Evolutionary conservation across 2,329 filamentous ascomycete genomes (phyloP).

Genomic region (Fusarium hainanense): DNA sequence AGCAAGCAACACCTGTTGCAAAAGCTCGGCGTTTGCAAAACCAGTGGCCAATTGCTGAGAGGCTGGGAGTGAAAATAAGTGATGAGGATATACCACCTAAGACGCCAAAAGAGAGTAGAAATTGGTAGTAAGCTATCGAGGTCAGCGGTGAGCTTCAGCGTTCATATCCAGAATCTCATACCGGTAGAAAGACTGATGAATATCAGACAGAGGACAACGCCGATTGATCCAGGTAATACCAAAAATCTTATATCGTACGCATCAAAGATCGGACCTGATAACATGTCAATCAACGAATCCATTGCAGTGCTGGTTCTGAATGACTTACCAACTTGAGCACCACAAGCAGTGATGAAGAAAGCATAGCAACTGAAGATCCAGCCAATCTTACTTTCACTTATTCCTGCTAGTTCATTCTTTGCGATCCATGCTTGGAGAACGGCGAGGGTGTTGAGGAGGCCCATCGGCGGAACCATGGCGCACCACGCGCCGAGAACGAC

Average conservation of each 20-base stretch:
- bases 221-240: conserved; percentile 66
- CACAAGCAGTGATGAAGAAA: conserved; percentile 24
- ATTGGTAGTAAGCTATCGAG: conserved; percentile 64
- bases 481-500: conserved; percentile 77
- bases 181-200: conserved; percentile 68
- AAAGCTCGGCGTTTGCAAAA: conserved; percentile 68
- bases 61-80: conserved; percentile 75
- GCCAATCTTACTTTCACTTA: conserved; percentile 1
- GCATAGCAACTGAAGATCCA: conserved; percentile 29
- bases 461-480: conserved; percentile 72
- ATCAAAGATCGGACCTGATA: conserved; percentile 70
- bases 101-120: conserved; percentile 75
- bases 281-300: not conserved
- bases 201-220: conserved; percentile 66
- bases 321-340: conserved; percentile 12
- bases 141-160: rapidly evolving
- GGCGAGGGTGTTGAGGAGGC: conserved; percentile 73
- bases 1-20: conserved; percentile 75
- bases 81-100: conserved; percentile 73
- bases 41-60: conserved; percentile 75
- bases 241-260: conserved; percentile 70
- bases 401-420: not conserved
- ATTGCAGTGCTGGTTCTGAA: rapidly evolving
- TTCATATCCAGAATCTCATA: conserved; percentile 20
- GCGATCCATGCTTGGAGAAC: conserved; percentile 73